phyloP scores from a whole-genome alignment of 2,329 filamentous ascomycete species.

The Claviceps quebecensis region DNA sequence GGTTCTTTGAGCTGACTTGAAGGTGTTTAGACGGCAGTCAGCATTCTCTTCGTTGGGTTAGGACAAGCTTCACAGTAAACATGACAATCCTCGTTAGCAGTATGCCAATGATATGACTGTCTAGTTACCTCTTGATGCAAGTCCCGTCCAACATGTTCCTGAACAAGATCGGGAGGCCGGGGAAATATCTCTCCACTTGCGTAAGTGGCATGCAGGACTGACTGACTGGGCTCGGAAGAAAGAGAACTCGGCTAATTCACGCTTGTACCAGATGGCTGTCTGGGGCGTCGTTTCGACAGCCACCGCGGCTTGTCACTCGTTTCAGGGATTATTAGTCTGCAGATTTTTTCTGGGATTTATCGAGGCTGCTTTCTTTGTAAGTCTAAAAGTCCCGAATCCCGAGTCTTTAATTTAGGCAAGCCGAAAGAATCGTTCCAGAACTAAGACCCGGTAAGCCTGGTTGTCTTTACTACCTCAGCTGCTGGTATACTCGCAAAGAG shows the following conservation, averaged over 20 bases:
- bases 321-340: constrained; percentile 26
- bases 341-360: constrained; percentile 27
- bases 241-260: background rate
- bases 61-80: constrained; percentile 4
- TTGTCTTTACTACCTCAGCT: background rate
- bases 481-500: constrained; percentile 40
- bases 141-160: constrained; percentile 36
- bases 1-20: background rate
- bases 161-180: constrained; percentile 37
- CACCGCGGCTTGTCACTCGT: constrained; percentile 27
- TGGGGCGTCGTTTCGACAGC: constrained; percentile 15
- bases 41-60: constrained; percentile 36
- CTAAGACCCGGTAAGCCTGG: background rate
- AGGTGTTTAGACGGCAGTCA: constrained; percentile 26
- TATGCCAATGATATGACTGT: background rate
- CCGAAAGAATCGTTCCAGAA: constrained; percentile 15
- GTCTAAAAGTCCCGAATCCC: constrained; percentile 10
- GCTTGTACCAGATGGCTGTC: background rate
- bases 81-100: background rate
- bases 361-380: constrained; percentile 25
- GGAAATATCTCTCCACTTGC: constrained; percentile 29
- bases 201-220: constrained; percentile 14
- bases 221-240: background rate
- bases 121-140: constrained; percentile 34
- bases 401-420: no score